A percentile compares a stretch with the other conserved stretches of the same genome.
phyloP scores from a whole-genome alignment of 768 basidiomycete species.

The Auricularia cornea region DNA sequence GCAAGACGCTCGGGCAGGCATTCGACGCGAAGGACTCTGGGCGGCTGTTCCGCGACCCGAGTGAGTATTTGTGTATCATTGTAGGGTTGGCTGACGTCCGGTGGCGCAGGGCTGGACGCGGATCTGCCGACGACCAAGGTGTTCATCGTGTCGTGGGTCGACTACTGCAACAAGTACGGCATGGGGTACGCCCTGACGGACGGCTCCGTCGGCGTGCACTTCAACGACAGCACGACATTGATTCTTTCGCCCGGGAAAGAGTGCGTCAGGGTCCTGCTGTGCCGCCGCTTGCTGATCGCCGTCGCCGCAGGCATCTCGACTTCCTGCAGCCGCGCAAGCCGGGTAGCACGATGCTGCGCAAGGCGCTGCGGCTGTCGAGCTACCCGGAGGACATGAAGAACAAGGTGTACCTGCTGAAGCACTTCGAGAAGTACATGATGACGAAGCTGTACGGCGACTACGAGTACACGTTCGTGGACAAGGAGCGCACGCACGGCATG shows the following conservation, averaged over 20 bases:
- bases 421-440: constrained; percentile 94
- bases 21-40: constrained; percentile 62
- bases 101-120: constrained; percentile 32
- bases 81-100: too few species aligned
- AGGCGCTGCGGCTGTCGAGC: constrained; percentile 55
- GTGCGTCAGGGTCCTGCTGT: constrained; percentile 38
- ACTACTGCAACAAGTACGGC: constrained; percentile 99
- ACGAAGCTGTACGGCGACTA: constrained; percentile 79
- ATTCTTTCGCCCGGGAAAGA: constrained; percentile 79
- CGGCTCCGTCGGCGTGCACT: constrained; percentile 90
- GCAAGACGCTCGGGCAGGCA: constrained; percentile 43
- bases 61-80: too few species aligned
- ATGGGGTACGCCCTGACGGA: constrained; percentile 98
- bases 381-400: constrained; percentile 80
- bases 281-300: constrained; percentile 1
- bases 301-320: constrained; percentile 66
- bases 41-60: constrained; percentile 58
- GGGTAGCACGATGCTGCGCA: constrained; percentile 62
- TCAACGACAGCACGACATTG: constrained; percentile 88
- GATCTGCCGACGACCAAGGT: constrained; percentile 58
- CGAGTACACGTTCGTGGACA: constrained; percentile 71
- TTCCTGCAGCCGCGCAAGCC: constrained; percentile 55
- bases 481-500: constrained; percentile 68
- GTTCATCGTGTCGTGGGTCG: constrained; percentile 98
- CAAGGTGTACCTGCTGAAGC: constrained; percentile 87